Evolutionary conservation across 2,329 filamentous ascomycete genomes (phyloP).

Genomic region (Pestalotiopsis sp.): DNA sequence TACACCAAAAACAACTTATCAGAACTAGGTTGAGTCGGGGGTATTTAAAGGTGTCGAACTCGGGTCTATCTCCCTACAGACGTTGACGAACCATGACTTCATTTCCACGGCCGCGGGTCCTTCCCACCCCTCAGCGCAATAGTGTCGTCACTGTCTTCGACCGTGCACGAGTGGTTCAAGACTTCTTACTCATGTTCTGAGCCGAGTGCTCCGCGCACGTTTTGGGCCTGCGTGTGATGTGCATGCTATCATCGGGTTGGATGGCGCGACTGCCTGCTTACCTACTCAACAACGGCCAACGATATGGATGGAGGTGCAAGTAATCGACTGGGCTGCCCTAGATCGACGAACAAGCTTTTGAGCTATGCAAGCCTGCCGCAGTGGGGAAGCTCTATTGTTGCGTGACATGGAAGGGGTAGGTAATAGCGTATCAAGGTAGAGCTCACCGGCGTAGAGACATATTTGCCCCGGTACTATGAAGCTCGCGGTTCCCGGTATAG

Average conservation of each 20-base stretch:
- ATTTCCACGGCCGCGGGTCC: constrained; percentile 19
- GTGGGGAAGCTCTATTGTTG: not conserved
- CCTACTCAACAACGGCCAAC: not conserved
- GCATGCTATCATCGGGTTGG: too few relatives aligned
- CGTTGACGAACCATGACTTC: constrained; percentile 26
- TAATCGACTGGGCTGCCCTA: not conserved
- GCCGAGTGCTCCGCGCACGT: not conserved
- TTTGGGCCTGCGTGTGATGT: not conserved
- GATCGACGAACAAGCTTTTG: constrained; percentile 14
- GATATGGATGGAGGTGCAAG: not conserved
- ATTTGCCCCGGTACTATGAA: too few relatives aligned
- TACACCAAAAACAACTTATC: too few relatives aligned
- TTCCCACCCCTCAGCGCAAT: constrained; percentile 18
- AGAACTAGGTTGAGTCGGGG: not conserved
- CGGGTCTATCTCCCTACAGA: not conserved
- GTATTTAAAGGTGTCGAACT: not conserved
- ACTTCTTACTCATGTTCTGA: not conserved
- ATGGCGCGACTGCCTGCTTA: too few relatives aligned
- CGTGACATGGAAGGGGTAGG: not conserved
- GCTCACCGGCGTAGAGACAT: not conserved
- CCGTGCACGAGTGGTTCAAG: not conserved
- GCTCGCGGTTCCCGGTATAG: not conserved
- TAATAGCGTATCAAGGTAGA: not conserved
- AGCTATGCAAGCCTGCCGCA: not conserved
- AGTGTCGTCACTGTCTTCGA: constrained; percentile 15